A percentile compares a stretch with the other conserved stretches of the same genome.
phyloP scores from a whole-genome alignment of 2,329 filamentous ascomycete species.

The Plectosphaerella plurivora region DNA sequence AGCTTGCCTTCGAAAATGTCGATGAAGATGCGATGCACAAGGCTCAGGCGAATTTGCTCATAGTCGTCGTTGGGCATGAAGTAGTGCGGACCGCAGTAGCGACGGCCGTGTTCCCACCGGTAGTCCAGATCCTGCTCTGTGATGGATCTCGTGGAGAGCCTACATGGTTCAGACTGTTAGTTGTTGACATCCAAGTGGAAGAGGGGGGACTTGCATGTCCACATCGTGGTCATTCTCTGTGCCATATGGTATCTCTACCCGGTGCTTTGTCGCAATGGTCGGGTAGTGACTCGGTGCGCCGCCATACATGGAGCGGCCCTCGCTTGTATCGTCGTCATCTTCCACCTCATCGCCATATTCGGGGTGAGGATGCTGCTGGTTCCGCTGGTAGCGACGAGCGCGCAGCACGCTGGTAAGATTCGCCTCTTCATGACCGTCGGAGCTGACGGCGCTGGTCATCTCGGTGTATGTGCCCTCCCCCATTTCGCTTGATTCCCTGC shows the following conservation, averaged over 20 bases:
- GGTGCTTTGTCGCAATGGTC: slow-evolving; percentile 25
- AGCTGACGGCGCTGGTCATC: slow-evolving; percentile 31
- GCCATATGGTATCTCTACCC: slow-evolving; percentile 26
- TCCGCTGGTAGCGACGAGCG: slow-evolving; percentile 2
- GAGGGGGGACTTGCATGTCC: slow-evolving; percentile 27
- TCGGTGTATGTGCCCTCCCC: slow-evolving; percentile 25
- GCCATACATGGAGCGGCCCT: slow-evolving; percentile 40
- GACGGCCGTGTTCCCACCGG: slow-evolving; percentile 55
- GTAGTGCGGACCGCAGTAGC: slow-evolving; percentile 55
- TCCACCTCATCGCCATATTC: slow-evolving; percentile 14
- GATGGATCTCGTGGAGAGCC: slow-evolving; percentile 43
- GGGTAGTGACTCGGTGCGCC: slow-evolving; percentile 29
- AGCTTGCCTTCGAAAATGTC: slow-evolving; percentile 41
- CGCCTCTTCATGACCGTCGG: slow-evolving; percentile 20
- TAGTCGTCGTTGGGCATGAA: slow-evolving; percentile 64
- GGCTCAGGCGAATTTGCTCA: slow-evolving; percentile 58
- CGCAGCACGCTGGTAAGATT: slow-evolving; percentile 6
- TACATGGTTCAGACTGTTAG: slow-evolving; percentile 14
- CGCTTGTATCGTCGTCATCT: slow-evolving; percentile 24
- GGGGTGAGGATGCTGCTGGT: not conserved
- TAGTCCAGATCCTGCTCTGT: slow-evolving; percentile 49
- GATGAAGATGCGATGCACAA: slow-evolving; percentile 60
- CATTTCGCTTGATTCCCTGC: slow-evolving; percentile 22
- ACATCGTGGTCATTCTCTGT: slow-evolving; percentile 29
- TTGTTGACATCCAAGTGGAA: not conserved